phyloP scores from a whole-genome alignment of 257 asterid species.

The Nicotiana sylvestris region DNA sequence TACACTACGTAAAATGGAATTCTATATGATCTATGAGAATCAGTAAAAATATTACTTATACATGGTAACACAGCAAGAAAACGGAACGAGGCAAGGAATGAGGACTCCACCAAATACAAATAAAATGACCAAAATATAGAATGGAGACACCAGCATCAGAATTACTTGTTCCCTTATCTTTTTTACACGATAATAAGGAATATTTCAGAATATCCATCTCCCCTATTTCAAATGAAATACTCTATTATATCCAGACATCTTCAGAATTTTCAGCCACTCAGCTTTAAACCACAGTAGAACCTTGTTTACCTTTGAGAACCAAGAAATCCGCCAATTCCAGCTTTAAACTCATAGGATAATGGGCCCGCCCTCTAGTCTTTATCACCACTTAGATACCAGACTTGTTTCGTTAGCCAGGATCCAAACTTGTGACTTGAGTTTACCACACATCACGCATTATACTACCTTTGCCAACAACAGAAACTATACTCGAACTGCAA shows the following conservation, averaged over 20 bases:
- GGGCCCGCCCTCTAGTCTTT: not conserved
- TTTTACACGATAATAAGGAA: not conserved
- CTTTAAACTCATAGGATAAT: not conserved
- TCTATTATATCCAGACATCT: not conserved
- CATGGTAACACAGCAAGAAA: not conserved
- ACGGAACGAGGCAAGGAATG: not conserved
- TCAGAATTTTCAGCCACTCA: not conserved
- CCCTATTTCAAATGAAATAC: not conserved
- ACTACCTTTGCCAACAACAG: not conserved
- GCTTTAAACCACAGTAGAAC: not conserved
- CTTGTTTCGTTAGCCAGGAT: not conserved
- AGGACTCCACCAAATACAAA: not conserved
- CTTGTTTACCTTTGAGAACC: not conserved
- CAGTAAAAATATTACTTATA: not conserved
- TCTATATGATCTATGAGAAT: not conserved
- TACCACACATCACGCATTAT: not conserved
- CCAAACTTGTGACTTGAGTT: not conserved
- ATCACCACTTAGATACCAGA: not conserved
- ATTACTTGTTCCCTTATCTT: not conserved
- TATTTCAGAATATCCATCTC: not conserved
- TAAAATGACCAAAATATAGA: not conserved
- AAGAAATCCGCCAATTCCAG: not conserved
- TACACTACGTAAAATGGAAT: not conserved
- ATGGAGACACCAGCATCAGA: not conserved
- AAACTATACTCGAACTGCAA: not conserved